phyloP scores from a whole-genome alignment of 2,329 filamentous ascomycete genomes.

The Raffaelea arxii region DNA sequence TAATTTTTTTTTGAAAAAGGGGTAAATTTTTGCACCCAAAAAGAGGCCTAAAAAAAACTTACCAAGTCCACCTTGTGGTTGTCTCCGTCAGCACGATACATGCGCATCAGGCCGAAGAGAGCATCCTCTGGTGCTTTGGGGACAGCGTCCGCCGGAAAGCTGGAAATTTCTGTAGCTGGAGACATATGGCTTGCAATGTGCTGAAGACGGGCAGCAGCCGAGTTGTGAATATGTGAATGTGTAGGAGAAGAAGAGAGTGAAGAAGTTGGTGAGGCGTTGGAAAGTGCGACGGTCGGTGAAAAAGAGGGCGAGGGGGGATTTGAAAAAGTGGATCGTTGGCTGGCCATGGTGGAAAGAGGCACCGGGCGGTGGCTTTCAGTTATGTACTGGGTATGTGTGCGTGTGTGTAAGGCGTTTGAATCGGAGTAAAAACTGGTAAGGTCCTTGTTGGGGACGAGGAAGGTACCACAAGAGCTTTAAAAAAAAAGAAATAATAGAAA shows the following conservation, averaged over 20 bases:
- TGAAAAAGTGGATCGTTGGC: conserved; percentile 8
- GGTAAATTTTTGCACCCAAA: not conserved
- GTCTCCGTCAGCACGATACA: conserved; percentile 69
- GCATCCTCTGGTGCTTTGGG: conserved; percentile 91
- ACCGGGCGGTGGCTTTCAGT: not conserved
- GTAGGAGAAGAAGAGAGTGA: conserved; percentile 5
- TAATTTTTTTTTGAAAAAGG: no score
- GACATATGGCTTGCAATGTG: conserved; percentile 60
- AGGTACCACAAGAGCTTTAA: not conserved
- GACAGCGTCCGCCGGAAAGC: conserved; percentile 67
- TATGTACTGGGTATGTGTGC: no score
- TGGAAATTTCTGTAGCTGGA: conserved; percentile 40
- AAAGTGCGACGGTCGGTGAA: not conserved
- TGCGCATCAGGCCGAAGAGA: conserved; percentile 85
- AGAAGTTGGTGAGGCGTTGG: not conserved
- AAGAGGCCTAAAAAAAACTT: conserved; percentile 20
- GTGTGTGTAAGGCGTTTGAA: no score
- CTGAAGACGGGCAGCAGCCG: conserved; percentile 43
- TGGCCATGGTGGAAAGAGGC: conserved; percentile 4
- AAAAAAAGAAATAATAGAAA: no score
- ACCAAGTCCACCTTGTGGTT: conserved; percentile 87
- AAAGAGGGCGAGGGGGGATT: not conserved
- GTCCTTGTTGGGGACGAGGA: not conserved
- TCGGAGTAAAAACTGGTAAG: not conserved
- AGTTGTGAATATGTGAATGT: conserved; percentile 30